Evolutionary conservation across 768 basidiomycete genomes (phyloP), one percentile per base, ranked within the genome.

Genomic region (Phylloporus arenicola): DNA sequence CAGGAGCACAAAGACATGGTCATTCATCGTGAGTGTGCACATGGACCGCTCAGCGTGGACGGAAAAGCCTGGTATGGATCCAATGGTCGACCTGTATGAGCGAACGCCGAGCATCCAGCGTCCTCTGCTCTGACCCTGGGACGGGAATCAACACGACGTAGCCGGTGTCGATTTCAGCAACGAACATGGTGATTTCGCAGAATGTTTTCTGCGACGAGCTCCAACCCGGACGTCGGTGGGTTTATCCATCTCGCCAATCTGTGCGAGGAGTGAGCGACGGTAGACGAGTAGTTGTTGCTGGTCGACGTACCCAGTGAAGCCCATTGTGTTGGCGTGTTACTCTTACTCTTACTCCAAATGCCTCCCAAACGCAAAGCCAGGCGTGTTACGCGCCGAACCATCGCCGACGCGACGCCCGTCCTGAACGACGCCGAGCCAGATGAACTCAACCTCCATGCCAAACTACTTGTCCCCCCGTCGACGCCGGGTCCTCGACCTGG

Each of bases 171-270:
- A 45, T 20, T 40, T 55, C 37, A 34, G 46, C 48, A 47, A 51
- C 76, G 55, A 57, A 70, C 87, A 64, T 84, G 81, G 64, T 90
- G 86, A 56, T 90, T 90, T 33, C 75, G 71, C 2, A 72, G 52
- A 40, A 91, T 82, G 56, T 89, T 89, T 39, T 86, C 78, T 53
- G 74, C 69, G 31, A 90, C 82, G 43, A 84, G 75, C 45, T 83
- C 77, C 19, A 90, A 67, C 25, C 86, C 86, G 47, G 79, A 76
- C 11, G 82, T 75, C 4, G 88, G 88, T n/a, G 88, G 84, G 67
- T 90, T 88, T 25, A 83, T 77, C 88, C 87, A 89, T 56, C 88
- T 78, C 38, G 86, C 88, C 46, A 91, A 70, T 41, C 88, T 89
- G 56, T 22, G 47, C 27, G 30, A 50, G 52, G 41, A 9, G 50